Percentiles rank a stretch among this genome's conserved stretches.
These are phyloP conservation scores for Leccinum imitatum DNA, from an alignment of 768 basidiomycete species.

Conservation along the genomic window DNA sequence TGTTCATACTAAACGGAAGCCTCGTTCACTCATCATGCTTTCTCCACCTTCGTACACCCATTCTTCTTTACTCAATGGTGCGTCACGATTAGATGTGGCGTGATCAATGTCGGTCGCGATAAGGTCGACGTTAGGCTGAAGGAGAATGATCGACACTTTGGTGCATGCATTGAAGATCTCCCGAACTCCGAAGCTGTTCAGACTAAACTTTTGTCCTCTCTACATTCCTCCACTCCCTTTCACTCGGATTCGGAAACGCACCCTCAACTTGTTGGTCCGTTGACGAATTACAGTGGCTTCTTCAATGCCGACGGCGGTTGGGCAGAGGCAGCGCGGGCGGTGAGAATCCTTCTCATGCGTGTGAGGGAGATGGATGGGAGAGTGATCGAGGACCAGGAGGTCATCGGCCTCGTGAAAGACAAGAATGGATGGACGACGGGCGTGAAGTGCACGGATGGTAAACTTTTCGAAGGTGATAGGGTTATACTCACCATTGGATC, in stretches of 20 bases:
- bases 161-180: constrained; percentile 45
- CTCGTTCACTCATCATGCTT: neutral
- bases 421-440: constrained; percentile 48
- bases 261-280: constrained; percentile 13
- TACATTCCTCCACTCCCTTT: neutral
- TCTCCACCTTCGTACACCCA: neutral
- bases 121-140: constrained; percentile 55
- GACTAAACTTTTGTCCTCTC: constrained; percentile 18
- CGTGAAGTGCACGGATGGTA: constrained; percentile 62
- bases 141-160: constrained; percentile 60
- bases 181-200: constrained; percentile 14
- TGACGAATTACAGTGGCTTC: constrained; percentile 48
- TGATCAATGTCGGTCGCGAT: constrained; percentile 24
- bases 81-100: constrained; percentile 21
- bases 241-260: neutral
- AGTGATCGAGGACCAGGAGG: constrained; percentile 57
- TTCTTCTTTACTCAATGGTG: neutral
- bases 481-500: constrained; percentile 75
- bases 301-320: constrained; percentile 81
- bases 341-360: constrained; percentile 51
- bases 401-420: constrained; percentile 46
- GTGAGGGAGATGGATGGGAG: constrained; percentile 61
- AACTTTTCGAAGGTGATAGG: constrained; percentile 51
- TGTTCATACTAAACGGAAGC: neutral
- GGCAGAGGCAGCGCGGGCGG: constrained; percentile 73